phyloP scores from a whole-genome alignment of 108 stramenopile genomes.

The Cyclotella baltica region DNA sequence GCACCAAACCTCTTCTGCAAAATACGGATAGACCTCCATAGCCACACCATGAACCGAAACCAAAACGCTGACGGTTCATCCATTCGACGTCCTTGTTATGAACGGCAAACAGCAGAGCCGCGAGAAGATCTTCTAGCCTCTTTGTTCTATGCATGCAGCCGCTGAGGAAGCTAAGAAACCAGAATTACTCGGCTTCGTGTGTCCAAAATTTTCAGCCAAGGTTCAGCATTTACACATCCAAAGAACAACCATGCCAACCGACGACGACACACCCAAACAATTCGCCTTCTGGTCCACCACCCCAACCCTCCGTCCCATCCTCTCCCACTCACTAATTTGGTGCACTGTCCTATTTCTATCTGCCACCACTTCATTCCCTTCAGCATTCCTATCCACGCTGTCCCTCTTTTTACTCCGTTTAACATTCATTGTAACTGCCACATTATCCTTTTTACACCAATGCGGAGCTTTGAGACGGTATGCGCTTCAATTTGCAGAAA shows the following conservation, averaged over 20 bases:
- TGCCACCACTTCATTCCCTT: slow-evolving; percentile 27
- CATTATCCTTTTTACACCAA: slow-evolving; percentile 42
- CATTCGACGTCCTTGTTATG: no score
- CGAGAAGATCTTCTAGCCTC: no score
- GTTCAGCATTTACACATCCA: no score
- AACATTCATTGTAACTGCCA: slow-evolving; percentile 42
- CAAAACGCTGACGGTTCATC: not conserved
- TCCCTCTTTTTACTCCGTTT: slow-evolving; percentile 35
- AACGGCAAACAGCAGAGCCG: no score
- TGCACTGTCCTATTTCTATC: slow-evolving; percentile 27
- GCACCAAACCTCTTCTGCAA: no score
- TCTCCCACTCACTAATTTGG: slow-evolving; percentile 45
- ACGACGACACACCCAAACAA: slow-evolving; percentile 21
- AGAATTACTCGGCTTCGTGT: no score
- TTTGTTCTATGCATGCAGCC: no score
- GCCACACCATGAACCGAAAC: no score
- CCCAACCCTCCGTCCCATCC: slow-evolving; percentile 29
- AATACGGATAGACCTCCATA: no score
- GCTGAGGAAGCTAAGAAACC: no score
- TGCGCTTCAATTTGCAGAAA: slow-evolving; percentile 47
- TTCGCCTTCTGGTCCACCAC: slow-evolving; percentile 50
- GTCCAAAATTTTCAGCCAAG: no score
- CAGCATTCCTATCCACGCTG: slow-evolving; percentile 26
- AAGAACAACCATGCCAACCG: not conserved
- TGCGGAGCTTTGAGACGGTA: slow-evolving; percentile 48